A percentile compares a stretch with the other conserved stretches of the same genome.
Conservation (phyloP, 441 rosid genomes). For the Erodium chrysanthum region DNA sequence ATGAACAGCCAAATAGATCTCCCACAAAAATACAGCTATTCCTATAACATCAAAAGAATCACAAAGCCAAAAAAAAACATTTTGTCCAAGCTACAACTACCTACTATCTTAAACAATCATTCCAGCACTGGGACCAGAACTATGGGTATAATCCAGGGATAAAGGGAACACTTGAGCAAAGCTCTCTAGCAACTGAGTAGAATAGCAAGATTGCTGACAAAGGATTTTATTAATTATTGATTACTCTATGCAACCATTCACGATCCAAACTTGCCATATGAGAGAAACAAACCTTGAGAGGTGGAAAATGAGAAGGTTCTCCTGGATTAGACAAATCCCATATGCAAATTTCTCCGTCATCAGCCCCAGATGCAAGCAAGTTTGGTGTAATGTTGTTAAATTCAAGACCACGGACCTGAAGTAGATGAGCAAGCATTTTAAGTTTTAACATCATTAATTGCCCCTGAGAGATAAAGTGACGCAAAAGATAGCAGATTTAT, state of each 20-base stretch:
- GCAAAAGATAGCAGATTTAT: not conserved
- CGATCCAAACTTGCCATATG: not conserved
- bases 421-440: constrained; percentile 14
- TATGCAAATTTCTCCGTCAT: constrained; percentile 91
- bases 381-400: constrained; percentile 66
- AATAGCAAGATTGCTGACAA: not conserved
- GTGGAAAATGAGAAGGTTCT: constrained; percentile 80
- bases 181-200: not conserved
- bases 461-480: constrained; percentile 6
- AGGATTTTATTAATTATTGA: not conserved
- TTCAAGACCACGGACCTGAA: constrained; percentile 96
- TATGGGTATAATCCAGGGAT: not conserved
- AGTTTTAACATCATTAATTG: constrained; percentile 7
- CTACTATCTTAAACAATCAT: not conserved
- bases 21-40: not conserved
- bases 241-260: not conserved
- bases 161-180: not conserved
- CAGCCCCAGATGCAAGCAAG: constrained; percentile 94
- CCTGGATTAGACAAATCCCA: constrained; percentile 85
- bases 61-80: not conserved
- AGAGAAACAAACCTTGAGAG: constrained; percentile 50
- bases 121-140: not conserved
- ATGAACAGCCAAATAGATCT: not conserved
- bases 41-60: not conserved
- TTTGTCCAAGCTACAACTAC: not conserved